Evolutionary conservation across 208 protist species (phyloP).

Genomic region (Leishmania guyanensis): DNA sequence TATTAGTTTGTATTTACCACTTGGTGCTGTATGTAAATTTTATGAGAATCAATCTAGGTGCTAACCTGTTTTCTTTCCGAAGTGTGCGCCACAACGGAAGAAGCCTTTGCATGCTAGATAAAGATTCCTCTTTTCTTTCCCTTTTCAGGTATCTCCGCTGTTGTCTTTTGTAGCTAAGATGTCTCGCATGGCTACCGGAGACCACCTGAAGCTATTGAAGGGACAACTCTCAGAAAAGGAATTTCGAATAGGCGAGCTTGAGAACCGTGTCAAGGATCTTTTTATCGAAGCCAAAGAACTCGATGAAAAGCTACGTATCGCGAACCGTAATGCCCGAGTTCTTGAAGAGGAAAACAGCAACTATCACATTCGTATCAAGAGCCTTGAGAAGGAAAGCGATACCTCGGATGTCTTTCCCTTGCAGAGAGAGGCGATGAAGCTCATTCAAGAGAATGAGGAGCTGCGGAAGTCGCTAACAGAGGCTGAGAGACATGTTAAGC

Average conservation of each 20-base stretch:
- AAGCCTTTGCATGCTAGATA: neutral
- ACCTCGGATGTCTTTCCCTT: conserved; percentile 7
- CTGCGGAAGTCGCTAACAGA: conserved; percentile 32
- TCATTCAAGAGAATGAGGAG: conserved; percentile 66
- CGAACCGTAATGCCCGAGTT: conserved; percentile 74
- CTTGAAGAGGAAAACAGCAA: conserved; percentile 83
- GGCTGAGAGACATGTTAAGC: conserved; percentile 10
- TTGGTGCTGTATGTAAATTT: neutral
- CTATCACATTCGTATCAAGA: conserved; percentile 46
- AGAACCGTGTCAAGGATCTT: conserved; percentile 65
- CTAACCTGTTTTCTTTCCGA: neutral
- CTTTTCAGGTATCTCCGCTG: neutral
- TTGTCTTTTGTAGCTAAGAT: conserved; percentile 19
- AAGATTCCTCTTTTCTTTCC: neutral
- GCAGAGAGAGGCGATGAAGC: conserved; percentile 47
- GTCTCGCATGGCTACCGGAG: conserved; percentile 12
- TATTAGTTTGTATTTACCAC: neutral
- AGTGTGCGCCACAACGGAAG: neutral
- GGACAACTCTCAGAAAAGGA: conserved; percentile 64
- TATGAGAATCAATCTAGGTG: neutral
- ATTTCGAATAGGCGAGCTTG: conserved; percentile 72
- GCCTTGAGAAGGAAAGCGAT: conserved; percentile 20
- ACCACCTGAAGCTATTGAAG: conserved; percentile 32
- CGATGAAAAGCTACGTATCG: conserved; percentile 66
- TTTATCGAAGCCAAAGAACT: conserved; percentile 57